These are phyloP conservation scores for Thalia dealbata DNA, from an alignment of 176 grass and related monocot genomes.

Conservation along the genomic window DNA sequence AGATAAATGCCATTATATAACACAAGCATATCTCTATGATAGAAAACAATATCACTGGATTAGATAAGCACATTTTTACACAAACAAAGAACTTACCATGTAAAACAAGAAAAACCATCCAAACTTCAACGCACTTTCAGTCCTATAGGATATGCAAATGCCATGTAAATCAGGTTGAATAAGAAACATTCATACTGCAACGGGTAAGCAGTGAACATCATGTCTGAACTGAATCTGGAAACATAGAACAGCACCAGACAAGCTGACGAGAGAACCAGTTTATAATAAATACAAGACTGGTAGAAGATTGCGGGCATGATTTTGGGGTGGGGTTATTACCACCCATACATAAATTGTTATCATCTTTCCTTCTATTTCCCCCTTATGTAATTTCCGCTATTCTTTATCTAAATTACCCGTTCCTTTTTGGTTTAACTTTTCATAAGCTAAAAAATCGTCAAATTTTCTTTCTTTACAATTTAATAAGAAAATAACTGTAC, in stretches of 20 bases:
- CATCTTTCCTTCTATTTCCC: no score
- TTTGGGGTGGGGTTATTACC: no score
- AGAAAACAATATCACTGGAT: not conserved
- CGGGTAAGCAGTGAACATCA: not conserved
- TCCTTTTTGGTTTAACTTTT: no score
- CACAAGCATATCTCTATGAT: not conserved
- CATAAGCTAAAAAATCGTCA: no score
- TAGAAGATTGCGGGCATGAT: no score
- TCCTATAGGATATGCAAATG: slow-evolving; percentile 42
- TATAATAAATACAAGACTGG: not conserved
- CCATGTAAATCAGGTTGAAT: not conserved
- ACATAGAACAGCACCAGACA: no score
- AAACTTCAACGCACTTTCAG: slow-evolving; percentile 89
- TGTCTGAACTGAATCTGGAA: not conserved
- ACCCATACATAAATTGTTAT: no score
- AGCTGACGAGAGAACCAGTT: not conserved
- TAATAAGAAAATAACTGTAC: no score
- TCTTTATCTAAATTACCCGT: no score
- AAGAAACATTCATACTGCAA: not conserved
- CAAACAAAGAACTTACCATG: slow-evolving; percentile 32
- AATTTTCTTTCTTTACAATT: no score
- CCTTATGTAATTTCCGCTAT: no score
- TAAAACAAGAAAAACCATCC: slow-evolving; percentile 97
- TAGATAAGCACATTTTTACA: not conserved
- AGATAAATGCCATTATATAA: not conserved